Percentiles rank a stretch among this genome's conserved stretches.
These are phyloP conservation scores for Fraxinus anomala DNA, from an alignment of 257 asterid species.

Conservation along the genomic window DNA sequence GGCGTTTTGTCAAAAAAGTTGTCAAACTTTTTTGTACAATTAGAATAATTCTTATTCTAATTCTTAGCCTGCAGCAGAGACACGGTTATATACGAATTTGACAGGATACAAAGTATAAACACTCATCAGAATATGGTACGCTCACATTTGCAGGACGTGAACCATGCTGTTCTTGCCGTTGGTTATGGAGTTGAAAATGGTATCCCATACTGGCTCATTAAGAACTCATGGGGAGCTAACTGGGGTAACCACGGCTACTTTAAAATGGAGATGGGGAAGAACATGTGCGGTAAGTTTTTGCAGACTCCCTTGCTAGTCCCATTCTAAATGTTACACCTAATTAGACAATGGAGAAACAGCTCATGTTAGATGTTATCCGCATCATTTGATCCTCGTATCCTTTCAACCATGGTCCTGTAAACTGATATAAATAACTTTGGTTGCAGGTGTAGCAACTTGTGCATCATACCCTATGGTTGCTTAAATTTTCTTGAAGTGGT, in stretches of 20 bases:
- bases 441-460: constrained; percentile 73
- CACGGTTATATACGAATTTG: not conserved
- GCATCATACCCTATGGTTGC: constrained; percentile 72
- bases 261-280: constrained; percentile 96
- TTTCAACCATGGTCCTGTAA: not conserved
- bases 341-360: not conserved
- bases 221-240: constrained; percentile 94
- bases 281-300: constrained; percentile 83
- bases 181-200: constrained; percentile 90
- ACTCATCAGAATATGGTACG: not conserved
- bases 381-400: not conserved
- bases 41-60: too few species aligned
- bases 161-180: constrained; percentile 92
- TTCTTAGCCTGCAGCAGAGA: not conserved
- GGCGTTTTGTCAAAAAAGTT: too few species aligned
- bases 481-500: constrained; percentile 24
- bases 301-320: not conserved
- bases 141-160: constrained; percentile 66
- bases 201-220: constrained; percentile 83
- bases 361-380: not conserved
- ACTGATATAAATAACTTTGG: not conserved
- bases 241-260: constrained; percentile 96
- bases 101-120: not conserved
- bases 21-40: too few species aligned
- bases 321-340: not conserved